Conservation (phyloP, 768 basidiomycete genomes). For the Mycena latifolia region DNA sequence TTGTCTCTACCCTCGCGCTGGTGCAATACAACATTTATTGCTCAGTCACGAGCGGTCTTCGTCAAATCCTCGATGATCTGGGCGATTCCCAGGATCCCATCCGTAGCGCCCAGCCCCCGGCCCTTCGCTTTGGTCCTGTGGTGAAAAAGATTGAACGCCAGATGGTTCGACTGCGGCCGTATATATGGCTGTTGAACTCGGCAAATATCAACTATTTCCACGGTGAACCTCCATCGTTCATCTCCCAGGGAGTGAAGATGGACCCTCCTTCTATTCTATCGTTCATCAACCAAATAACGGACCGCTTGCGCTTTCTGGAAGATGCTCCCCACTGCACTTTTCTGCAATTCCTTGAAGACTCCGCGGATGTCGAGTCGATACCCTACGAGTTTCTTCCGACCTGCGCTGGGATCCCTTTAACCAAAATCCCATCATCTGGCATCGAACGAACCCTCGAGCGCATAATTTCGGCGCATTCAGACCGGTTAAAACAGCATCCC, state of each 20-base stretch:
- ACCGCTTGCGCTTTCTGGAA: not conserved
- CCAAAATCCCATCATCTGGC: not conserved
- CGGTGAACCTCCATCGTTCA: not conserved
- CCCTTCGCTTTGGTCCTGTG: not conserved
- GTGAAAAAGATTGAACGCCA: not conserved
- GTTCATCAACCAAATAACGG: not conserved
- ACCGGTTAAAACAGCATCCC: not conserved
- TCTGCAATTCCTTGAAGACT: slow-evolving; percentile 1
- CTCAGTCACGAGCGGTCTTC: not conserved
- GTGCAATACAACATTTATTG: not conserved
- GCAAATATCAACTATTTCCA: not conserved
- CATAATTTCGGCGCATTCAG: not conserved
- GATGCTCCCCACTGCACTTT: not conserved
- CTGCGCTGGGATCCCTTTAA: not conserved
- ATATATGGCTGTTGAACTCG: not conserved
- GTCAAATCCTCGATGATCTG: not conserved
- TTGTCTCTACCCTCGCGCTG: not conserved
- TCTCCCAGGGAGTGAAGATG: not conserved
- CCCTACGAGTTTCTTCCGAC: not conserved
- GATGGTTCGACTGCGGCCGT: not conserved
- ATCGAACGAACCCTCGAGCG: not conserved
- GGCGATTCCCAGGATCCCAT: too few relatives aligned
- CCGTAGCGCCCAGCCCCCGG: too few relatives aligned
- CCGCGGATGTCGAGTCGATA: not conserved
- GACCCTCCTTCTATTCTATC: not conserved